Evolutionary conservation across 768 basidiomycete species (phyloP).

Genomic region (Rhizopogon sp.): DNA sequence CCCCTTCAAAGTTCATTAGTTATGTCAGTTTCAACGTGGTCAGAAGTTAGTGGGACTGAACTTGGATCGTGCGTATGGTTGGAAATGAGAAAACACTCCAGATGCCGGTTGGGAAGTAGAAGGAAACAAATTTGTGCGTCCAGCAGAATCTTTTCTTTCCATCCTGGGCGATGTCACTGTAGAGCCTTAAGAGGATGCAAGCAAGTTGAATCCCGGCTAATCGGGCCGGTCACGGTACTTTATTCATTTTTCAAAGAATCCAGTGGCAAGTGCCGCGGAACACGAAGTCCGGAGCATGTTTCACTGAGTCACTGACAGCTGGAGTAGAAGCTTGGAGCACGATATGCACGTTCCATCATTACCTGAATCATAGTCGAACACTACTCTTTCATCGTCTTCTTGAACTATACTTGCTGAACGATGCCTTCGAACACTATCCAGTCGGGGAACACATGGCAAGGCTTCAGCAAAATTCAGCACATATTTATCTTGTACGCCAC

Average conservation of each 20-base stretch:
- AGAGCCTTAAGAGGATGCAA: too few relatives aligned
- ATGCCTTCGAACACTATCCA: constrained; percentile 8
- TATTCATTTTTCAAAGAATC: too few relatives aligned
- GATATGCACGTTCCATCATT: background rate
- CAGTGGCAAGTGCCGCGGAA: background rate
- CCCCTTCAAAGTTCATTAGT: constrained; percentile 11
- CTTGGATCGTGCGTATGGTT: constrained; percentile 27
- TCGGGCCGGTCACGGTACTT: background rate
- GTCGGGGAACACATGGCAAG: constrained; percentile 33
- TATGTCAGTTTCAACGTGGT: background rate
- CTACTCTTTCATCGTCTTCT: background rate
- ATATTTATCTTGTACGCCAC: constrained; percentile 50
- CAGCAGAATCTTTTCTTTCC: background rate
- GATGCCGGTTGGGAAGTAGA: constrained; percentile 12
- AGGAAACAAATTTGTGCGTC: background rate
- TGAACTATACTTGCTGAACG: background rate
- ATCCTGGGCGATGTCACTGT: background rate
- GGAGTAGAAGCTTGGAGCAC: background rate
- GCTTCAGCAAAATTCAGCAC: constrained; percentile 34
- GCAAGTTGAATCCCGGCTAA: background rate
- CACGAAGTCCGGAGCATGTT: background rate
- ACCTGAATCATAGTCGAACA: too few relatives aligned
- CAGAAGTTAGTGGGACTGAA: constrained; percentile 14
- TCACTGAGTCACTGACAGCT: background rate
- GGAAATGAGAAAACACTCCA: constrained; percentile 19